Evolutionary conservation across 805 yeast genomes (phyloP).

Genomic region (Candida nemodendra): DNA sequence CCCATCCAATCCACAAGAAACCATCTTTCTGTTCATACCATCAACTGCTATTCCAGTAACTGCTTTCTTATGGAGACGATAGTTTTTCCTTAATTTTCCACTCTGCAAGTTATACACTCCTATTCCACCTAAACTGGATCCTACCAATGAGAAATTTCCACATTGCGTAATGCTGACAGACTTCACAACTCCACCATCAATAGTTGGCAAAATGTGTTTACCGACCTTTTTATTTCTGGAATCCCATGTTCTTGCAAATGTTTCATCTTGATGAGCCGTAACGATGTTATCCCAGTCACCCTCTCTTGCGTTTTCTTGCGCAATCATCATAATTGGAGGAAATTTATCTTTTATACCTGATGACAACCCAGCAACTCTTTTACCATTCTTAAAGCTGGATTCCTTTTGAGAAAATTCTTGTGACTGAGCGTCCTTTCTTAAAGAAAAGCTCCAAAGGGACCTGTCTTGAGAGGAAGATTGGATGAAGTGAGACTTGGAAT

Average conservation of each 20-base stretch:
- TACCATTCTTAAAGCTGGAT: constrained; percentile 41
- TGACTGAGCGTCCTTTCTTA: constrained; percentile 94
- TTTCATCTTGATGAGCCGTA: constrained; percentile 83
- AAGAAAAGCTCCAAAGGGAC: constrained; percentile 87
- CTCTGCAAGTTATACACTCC: constrained; percentile 89
- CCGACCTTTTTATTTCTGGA: constrained; percentile 79
- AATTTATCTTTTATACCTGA: constrained; percentile 62
- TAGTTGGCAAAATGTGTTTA: constrained; percentile 62
- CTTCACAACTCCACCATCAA: constrained; percentile 76
- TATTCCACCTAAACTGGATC: constrained; percentile 82
- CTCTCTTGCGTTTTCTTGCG: constrained; percentile 70
- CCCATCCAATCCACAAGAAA: constrained; percentile 88
- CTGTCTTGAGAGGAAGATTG: constrained; percentile 84
- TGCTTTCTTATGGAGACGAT: constrained; percentile 68
- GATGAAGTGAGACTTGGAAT: constrained; percentile 72
- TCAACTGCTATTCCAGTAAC: constrained; percentile 89
- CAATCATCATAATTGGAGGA: constrained; percentile 70
- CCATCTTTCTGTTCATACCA: constrained; percentile 86
- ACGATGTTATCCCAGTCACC: constrained; percentile 93
- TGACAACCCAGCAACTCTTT: constrained; percentile 54
- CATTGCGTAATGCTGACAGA: constrained; percentile 82
- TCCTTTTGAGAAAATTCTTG: constrained; percentile 85
- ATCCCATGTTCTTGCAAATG: constrained; percentile 89
- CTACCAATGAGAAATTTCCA: constrained; percentile 93
- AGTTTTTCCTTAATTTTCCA: constrained; percentile 73